Percentiles rank a stretch among this genome's conserved stretches.
Conservation (phyloP, 768 basidiomycete genomes). For the Ramaria sp. region DNA sequence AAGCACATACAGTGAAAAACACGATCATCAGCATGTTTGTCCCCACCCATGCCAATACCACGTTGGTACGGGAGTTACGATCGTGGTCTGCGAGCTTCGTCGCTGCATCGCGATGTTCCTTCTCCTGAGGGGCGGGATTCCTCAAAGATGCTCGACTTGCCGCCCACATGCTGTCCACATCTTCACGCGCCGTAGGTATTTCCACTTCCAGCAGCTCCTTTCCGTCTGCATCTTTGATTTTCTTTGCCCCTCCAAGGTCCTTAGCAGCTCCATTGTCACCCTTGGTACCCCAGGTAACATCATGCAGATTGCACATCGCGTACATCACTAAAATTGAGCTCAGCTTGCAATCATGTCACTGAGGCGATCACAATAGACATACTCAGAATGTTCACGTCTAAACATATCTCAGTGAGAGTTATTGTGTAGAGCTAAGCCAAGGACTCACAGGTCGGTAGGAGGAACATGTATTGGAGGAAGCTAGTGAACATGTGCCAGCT, state of each 20-base stretch:
- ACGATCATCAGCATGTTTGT: constrained; percentile 61
- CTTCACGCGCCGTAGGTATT: constrained; percentile 70
- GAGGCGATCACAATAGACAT: constrained; percentile 16
- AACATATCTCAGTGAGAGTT: neutral
- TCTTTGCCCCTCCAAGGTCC: constrained; percentile 86
- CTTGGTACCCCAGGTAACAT: constrained; percentile 89
- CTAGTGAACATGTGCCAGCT: constrained; percentile 92
- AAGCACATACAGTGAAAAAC: constrained; percentile 22
- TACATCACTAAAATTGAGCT: constrained; percentile 56
- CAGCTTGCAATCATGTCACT: neutral
- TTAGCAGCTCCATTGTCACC: constrained; percentile 83
- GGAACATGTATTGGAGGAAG: constrained; percentile 86
- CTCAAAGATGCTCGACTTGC: constrained; percentile 65
- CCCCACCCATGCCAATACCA: constrained; percentile 74
- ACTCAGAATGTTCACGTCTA: constrained; percentile 76
- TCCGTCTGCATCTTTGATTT: constrained; percentile 74
- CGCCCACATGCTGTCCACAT: constrained; percentile 80
- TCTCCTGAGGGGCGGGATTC: constrained; percentile 56
- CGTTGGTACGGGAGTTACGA: constrained; percentile 75
- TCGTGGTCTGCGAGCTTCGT: constrained; percentile 87
- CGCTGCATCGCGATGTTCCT: constrained; percentile 74
- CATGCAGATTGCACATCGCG: constrained; percentile 87
- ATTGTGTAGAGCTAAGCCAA: neutral
- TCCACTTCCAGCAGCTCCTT: constrained; percentile 84
- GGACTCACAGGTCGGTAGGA: constrained; percentile 61